phyloP scores from a whole-genome alignment of 192 early-diverging fungal species.

The Umbelopsis vinacea region DNA sequence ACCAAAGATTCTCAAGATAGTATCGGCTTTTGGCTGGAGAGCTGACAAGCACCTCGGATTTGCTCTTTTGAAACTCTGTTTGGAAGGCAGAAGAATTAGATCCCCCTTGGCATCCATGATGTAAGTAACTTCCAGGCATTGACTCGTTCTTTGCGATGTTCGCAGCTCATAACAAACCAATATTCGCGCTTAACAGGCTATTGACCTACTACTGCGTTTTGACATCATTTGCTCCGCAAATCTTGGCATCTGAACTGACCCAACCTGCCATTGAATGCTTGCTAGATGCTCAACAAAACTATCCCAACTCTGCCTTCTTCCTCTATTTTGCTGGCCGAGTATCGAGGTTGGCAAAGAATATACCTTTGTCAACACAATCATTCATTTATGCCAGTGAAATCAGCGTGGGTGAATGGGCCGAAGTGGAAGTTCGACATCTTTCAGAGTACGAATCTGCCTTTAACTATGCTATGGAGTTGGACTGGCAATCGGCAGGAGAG shows the following conservation, averaged over 20 bases:
- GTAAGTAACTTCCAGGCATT: slow-evolving; percentile 39
- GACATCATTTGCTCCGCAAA: slow-evolving; percentile 42
- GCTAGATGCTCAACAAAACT: slow-evolving; percentile 39
- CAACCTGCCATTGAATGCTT: slow-evolving; percentile 43
- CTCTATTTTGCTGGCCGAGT: slow-evolving; percentile 44
- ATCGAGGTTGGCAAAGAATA: slow-evolving; percentile 38
- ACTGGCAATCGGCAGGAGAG: slow-evolving; percentile 35
- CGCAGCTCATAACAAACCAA: neutral
- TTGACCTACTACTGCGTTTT: slow-evolving; percentile 42
- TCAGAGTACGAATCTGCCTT: slow-evolving; percentile 38
- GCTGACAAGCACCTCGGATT: slow-evolving; percentile 57
- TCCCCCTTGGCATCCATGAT: slow-evolving; percentile 59
- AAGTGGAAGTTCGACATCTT: slow-evolving; percentile 30
- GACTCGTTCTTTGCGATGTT: neutral
- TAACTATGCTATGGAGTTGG: slow-evolving; percentile 34
- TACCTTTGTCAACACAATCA: slow-evolving; percentile 42
- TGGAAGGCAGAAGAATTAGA: slow-evolving; percentile 51
- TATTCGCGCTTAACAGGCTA: slow-evolving; percentile 8
- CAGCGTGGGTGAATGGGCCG: slow-evolving; percentile 42
- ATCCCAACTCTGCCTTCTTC: slow-evolving; percentile 45
- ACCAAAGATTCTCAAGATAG: slow-evolving; percentile 38
- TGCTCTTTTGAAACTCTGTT: slow-evolving; percentile 50
- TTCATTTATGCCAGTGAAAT: slow-evolving; percentile 39
- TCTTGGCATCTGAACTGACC: slow-evolving; percentile 33
- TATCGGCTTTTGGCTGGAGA: slow-evolving; percentile 58